Evolutionary conservation across 1,284 basidiomycete genomes (phyloP).

Genomic region (Quambalaria eucalypti): DNA sequence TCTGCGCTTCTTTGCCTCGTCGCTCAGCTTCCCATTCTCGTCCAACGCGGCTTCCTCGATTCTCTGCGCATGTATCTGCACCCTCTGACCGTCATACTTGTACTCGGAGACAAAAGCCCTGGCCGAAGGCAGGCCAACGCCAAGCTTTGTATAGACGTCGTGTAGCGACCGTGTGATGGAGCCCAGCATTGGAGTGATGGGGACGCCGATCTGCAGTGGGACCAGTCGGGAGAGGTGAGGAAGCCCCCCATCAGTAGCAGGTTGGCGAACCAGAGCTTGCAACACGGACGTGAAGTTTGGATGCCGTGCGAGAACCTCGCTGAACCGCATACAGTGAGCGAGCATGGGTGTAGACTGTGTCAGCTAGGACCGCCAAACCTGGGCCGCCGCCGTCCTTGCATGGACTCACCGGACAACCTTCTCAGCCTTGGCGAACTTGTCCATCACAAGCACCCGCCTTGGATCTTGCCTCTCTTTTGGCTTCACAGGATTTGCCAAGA

Average conservation of each 20-base stretch:
- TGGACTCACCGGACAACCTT: constrained; percentile 50
- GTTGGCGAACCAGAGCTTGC: constrained; percentile 51
- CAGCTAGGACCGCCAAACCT: not conserved
- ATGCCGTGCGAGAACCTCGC: constrained; percentile 73
- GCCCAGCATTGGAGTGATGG: constrained; percentile 52
- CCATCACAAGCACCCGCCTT: constrained; percentile 26
- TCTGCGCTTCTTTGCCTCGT: not conserved
- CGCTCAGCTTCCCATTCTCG: not conserved
- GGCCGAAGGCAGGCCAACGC: constrained; percentile 5
- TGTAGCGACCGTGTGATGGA: constrained; percentile 65
- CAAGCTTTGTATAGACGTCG: constrained; percentile 67
- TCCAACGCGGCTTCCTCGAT: not conserved
- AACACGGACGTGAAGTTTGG: constrained; percentile 77
- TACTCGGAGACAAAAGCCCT: constrained; percentile 53
- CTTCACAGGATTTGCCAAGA: constrained; percentile 38
- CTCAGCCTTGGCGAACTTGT: constrained; percentile 38
- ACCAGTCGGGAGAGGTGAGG: constrained; percentile 51
- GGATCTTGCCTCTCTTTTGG: constrained; percentile 44
- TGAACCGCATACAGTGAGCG: constrained; percentile 17
- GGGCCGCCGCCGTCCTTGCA: not conserved
- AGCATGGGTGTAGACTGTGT: no score
- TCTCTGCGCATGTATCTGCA: constrained; percentile 55
- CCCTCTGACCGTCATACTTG: constrained; percentile 80
- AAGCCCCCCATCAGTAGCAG: constrained; percentile 21
- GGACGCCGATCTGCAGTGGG: constrained; percentile 61